Percentiles rank a stretch among this genome's conserved stretches.
Evolutionary conservation across 1,284 basidiomycete genomes (phyloP).

Genomic region (Sporisorium reilianum): DNA sequence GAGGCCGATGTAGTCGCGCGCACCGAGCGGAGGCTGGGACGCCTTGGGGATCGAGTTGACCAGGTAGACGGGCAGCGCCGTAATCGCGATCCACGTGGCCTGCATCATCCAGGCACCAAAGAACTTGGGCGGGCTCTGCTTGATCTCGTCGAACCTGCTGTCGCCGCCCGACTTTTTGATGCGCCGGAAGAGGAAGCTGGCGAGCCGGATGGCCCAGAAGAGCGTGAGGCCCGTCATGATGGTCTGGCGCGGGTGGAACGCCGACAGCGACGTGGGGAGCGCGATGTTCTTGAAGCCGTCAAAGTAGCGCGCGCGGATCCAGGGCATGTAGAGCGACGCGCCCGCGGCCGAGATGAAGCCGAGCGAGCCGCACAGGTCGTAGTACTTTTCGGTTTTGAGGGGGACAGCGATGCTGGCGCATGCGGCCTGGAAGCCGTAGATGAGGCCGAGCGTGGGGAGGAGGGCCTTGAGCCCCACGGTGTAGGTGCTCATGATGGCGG

Average conservation of each 20-base stretch:
- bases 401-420: constrained; percentile 52
- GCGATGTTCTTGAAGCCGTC: constrained; percentile 47
- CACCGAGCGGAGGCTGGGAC: constrained; percentile 75
- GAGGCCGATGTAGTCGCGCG: constrained; percentile 75
- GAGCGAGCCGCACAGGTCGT: constrained; percentile 72
- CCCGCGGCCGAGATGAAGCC: constrained; percentile 79
- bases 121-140: constrained; percentile 76
- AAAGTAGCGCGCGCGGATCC: constrained; percentile 42
- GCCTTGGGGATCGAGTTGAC: constrained; percentile 76
- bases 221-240: constrained; percentile 74
- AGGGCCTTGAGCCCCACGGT: constrained; percentile 53
- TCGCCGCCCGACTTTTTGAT: constrained; percentile 74
- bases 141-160: constrained; percentile 79
- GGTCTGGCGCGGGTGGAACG: constrained; percentile 77
- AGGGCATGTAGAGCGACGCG: constrained; percentile 75
- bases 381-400: constrained; percentile 61
- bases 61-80: constrained; percentile 73
- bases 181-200: constrained; percentile 75
- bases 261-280: constrained; percentile 60
- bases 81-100: constrained; percentile 79
- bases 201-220: constrained; percentile 77
- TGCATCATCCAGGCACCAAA: constrained; percentile 79
- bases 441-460: constrained; percentile 54
- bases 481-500: constrained; percentile 40
- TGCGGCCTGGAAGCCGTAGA: constrained; percentile 59